phyloP scores from a whole-genome alignment of 805 yeast genomes.

The Pachysolen tannophilus region DNA sequence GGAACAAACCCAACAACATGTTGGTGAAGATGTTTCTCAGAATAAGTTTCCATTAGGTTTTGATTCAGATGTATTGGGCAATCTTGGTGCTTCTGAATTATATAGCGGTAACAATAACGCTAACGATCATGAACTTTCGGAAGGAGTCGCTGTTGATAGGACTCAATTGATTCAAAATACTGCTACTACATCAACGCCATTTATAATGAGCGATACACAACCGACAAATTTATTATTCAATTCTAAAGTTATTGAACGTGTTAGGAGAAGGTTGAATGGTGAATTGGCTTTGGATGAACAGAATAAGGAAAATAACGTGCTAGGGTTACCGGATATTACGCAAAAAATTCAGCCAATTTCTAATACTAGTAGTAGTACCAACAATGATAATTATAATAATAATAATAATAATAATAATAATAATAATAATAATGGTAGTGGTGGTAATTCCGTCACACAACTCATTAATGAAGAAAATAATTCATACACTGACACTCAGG shows the following conservation, averaged over 20 bases:
- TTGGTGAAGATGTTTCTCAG: background rate
- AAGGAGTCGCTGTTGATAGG: background rate
- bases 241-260: slow-evolving; percentile 1
- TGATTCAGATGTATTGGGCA: too few relatives aligned
- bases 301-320: slow-evolving; percentile 1
- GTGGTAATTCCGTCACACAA: slow-evolving; percentile 1
- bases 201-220: too few relatives aligned
- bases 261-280: slow-evolving; percentile 5
- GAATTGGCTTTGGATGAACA: background rate
- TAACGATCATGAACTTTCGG: background rate
- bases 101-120: background rate
- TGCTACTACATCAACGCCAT: background rate
- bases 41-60: too few relatives aligned
- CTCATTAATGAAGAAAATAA: background rate
- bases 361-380: too few relatives aligned
- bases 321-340: background rate
- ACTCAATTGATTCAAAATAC: background rate
- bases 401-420: background rate
- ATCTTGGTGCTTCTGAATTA: too few relatives aligned
- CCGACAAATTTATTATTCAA: too few relatives aligned
- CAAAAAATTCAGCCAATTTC: background rate
- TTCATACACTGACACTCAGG: slow-evolving; percentile 4
- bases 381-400: too few relatives aligned
- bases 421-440: slow-evolving; percentile 6
- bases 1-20: background rate